Base-by-base conservation (phyloP, 306 rosid genomes). In the Cicer yamashitae region DNA sequence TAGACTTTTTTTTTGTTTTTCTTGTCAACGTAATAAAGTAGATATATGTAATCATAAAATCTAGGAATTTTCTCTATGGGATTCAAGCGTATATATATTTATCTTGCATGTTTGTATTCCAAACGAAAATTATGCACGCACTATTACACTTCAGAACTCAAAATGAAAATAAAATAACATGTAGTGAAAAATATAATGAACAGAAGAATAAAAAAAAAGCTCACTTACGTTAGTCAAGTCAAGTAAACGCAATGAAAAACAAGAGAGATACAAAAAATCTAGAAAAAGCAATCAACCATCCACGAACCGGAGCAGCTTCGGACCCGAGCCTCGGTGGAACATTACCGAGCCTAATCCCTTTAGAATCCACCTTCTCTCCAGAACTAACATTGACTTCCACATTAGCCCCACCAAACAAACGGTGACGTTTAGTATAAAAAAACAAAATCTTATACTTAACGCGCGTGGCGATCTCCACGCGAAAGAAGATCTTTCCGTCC, bases 381-480 rank as follows among this genome's bases (percentile, higher is more conserved):
- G 83, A 54, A 14, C 41, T 73, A 5, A 11, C 71, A 41, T 83
- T 73, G 74, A 93, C 78, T 8, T 44, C 81, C 58, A 93, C 87
- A 39, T 80, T 75, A 1, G 87, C 87, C 52, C 90, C 86, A 11
- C 87, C 88, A 22, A 1, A 45, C 62, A 91, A 71, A 41, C 38
- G 61, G 43, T 79, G 79, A 69, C 91, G 86, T 84, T 82, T 89
- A 2, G 90, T 74, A 79, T 52, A 84, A 86, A 94, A 87, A 7
- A 54, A 1, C 71, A 84, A 1, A 47, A 85, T 86, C 88, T 89
- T 88, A 34, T 81, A 93, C 90, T 87, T 85, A 67, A 91, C 93
- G 22, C 47, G 59, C 43, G 97, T 91, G 56, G 8, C 84, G 60
- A 93, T 65, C 75, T 88, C 82, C 84, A 93, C 89, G 78, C 90